Evolutionary conservation across 1,284 basidiomycete genomes (phyloP).

Genomic region (Mycosarcoma mackinlayi): DNA sequence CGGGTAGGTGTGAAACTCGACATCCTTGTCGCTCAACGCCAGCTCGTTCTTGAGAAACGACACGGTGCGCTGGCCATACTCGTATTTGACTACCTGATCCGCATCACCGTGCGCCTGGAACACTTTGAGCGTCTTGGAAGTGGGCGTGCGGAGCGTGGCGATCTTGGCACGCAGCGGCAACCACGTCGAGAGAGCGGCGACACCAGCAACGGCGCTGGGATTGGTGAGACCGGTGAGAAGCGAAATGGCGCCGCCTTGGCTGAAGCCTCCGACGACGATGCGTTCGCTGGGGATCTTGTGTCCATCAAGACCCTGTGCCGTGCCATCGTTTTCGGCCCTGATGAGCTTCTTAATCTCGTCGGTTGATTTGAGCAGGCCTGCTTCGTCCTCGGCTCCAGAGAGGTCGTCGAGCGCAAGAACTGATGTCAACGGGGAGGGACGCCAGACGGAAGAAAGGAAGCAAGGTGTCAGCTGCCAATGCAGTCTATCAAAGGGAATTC

Average conservation of each 20-base stretch:
- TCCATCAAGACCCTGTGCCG: conserved; percentile 52
- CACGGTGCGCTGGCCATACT: conserved; percentile 53
- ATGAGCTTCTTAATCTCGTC: conserved; percentile 59
- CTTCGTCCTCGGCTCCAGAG: conserved; percentile 62
- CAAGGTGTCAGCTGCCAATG: background rate
- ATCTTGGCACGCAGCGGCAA: conserved; percentile 63
- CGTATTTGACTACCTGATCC: conserved; percentile 62
- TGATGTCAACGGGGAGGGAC: background rate
- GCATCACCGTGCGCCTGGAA: conserved; percentile 65
- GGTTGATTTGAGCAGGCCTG: conserved; percentile 58
- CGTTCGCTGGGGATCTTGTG: conserved; percentile 54
- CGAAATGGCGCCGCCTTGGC: conserved; percentile 64
- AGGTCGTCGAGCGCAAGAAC: conserved; percentile 57
- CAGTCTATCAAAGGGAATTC: background rate
- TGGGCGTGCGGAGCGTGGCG: conserved; percentile 37
- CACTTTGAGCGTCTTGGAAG: conserved; percentile 49
- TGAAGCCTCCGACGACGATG: conserved; percentile 63
- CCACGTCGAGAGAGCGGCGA: conserved; percentile 64
- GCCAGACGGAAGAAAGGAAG: background rate
- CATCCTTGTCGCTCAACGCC: conserved; percentile 43
- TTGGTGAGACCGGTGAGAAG: conserved; percentile 59
- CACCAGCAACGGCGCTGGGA: conserved; percentile 53
- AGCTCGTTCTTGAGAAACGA: conserved; percentile 54
- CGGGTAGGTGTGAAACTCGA: conserved; percentile 56
- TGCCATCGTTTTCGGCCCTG: conserved; percentile 60